Percentiles rank a stretch among this genome's conserved stretches.
phyloP scores from a whole-genome alignment of 176 grass and related monocot species.

The Zoysia japonica region DNA sequence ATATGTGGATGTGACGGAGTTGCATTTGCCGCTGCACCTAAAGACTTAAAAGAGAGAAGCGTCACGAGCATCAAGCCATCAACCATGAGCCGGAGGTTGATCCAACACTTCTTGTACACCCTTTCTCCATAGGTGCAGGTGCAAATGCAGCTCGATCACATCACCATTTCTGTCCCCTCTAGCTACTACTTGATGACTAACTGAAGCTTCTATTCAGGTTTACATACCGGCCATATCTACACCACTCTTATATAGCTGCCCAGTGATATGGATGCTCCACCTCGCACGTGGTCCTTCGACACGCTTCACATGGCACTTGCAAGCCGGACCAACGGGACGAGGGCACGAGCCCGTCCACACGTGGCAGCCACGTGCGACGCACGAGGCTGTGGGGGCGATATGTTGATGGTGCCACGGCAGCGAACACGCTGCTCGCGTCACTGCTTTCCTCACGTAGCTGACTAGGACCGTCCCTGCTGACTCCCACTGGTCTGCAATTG shows the following conservation, averaged over 20 bases:
- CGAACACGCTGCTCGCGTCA: no score
- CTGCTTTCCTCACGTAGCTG: no score
- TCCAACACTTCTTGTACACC: no score
- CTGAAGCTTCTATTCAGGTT: background rate
- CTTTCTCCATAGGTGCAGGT: conserved; percentile 37
- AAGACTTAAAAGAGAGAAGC: background rate
- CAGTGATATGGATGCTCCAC: background rate
- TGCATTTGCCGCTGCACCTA: conserved; percentile 49
- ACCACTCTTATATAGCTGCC: no score
- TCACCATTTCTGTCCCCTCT: background rate
- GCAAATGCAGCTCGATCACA: conserved; percentile 46
- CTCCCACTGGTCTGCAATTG: no score
- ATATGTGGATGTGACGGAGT: background rate
- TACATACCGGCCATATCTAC: no score
- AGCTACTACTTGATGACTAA: background rate
- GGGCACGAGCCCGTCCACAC: background rate
- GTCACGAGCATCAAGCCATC: background rate
- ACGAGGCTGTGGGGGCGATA: no score
- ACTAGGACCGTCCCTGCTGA: no score
- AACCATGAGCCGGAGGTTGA: background rate
- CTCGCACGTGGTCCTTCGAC: conserved; percentile 21
- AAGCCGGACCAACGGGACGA: background rate
- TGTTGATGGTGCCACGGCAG: no score
- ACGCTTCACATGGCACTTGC: conserved; percentile 30
- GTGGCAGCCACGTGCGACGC: no score